Evolutionary conservation across 1,139 yeast species (phyloP).

Genomic region (Pichia sp.): DNA sequence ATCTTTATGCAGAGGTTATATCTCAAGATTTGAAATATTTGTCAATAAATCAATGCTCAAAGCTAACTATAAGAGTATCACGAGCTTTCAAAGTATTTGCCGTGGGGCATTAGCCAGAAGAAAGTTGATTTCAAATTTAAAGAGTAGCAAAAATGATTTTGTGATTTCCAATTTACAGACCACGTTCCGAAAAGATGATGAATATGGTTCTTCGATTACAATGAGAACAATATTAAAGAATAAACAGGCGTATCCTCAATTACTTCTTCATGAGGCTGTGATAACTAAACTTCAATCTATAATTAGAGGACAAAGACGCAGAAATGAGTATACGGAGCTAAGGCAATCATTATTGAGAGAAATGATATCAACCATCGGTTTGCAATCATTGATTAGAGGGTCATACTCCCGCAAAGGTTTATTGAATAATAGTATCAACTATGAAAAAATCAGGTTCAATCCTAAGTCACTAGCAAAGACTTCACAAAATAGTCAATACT

Average conservation of each 20-base stretch:
- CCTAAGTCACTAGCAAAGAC: background rate
- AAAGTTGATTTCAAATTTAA: conserved; percentile 15
- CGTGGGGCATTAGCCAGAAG: conserved; percentile 26
- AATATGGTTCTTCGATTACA: conserved; percentile 13
- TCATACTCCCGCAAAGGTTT: conserved; percentile 9
- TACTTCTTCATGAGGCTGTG: conserved; percentile 16
- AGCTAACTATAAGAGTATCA: conserved; percentile 44
- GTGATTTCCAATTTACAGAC: no score
- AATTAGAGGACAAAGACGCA: conserved; percentile 26
- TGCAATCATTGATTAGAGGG: conserved; percentile 32
- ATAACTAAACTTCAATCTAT: conserved; percentile 18
- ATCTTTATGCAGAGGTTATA: conserved; percentile 59
- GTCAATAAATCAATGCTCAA: conserved; percentile 53
- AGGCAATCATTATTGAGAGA: conserved; percentile 17
- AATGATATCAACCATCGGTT: conserved; percentile 17
- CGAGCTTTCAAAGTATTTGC: conserved; percentile 31
- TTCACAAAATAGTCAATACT: background rate
- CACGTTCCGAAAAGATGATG: conserved; percentile 5
- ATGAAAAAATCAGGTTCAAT: background rate
- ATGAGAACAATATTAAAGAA: conserved; percentile 19
- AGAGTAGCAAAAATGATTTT: no score
- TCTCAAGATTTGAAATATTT: conserved; percentile 53
- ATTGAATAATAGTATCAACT: background rate
- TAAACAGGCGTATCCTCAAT: conserved; percentile 9
- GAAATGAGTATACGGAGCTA: conserved; percentile 17